Evolutionary conservation across 2,329 filamentous ascomycete species (phyloP), one percentile per base, ranked within the genome.

Genomic region (Clonostachys chloroleuca): DNA sequence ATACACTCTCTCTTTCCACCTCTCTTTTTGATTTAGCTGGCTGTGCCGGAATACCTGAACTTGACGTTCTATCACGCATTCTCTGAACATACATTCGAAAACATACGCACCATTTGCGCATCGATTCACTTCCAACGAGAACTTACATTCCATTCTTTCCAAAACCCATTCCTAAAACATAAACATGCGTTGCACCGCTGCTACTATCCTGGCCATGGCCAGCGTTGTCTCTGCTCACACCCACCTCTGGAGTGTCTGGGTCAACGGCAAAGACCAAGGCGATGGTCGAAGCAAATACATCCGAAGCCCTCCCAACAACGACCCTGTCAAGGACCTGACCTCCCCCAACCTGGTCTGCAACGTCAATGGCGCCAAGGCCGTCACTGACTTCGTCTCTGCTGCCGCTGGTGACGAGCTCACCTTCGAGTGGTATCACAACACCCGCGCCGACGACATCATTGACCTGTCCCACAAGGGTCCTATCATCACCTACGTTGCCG

Each of bases 391-490:
- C 52, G 65, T 70, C 52, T 55, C 60, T 33, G 69, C 70, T n/a
- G 61, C 68, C 6, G 70, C 70, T 14, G 77, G 77, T 50, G 72
- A 75, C 54, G 67, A 68, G 55, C 53, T 78, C 48, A 61, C 55
- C 50, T 67, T 73, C 55, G 70, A 78, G 59, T 79, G 74, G 75
- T 71, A 70, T 61, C 75, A 79, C 64, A 56, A 79, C 60, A 66
- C 37, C 55, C 68, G 73, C 41, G 55, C 56, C 49, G 74, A 78
- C 60, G 75, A 78, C 57, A 76, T 79, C 64, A 74, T 80, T 45
- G 77, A 66, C 53, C 50, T 57, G n/a, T 74, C 71, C 42, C 77
- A 80, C 65, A 64, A 69, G 61, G 77, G 77, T 9, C 77, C 77
- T 36, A 61, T 80, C 55, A 68, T 76, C 52, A 76, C 73, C 48